Percentiles rank a stretch among this genome's conserved stretches.
These are phyloP conservation scores for Penicillium chermesinum DNA, from an alignment of 495 filamentous ascomycete genomes.

Conservation along the genomic window DNA sequence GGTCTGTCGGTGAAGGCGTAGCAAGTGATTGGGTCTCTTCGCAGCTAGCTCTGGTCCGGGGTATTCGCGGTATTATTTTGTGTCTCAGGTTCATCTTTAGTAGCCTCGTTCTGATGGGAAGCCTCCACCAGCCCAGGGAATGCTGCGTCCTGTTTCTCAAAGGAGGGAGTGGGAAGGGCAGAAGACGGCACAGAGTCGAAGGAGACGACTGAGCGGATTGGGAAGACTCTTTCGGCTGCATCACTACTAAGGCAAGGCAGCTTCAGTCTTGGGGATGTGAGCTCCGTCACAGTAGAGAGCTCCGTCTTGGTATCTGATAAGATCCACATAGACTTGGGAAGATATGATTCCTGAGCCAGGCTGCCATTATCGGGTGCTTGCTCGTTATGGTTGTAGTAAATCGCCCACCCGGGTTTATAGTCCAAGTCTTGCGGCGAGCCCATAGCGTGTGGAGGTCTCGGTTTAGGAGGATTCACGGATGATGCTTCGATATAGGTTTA, in stretches of 20 bases:
- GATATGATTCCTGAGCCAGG: constrained; percentile 7
- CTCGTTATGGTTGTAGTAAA: not conserved
- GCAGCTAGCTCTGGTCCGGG: not conserved
- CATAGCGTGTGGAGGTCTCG: too few species aligned
- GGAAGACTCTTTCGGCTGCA: constrained; percentile 21
- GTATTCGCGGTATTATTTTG: not conserved
- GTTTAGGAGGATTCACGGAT: too few species aligned
- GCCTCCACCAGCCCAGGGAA: constrained; percentile 16
- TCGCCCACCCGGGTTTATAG: not conserved
- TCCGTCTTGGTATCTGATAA: constrained; percentile 22
- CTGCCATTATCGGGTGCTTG: constrained; percentile 1
- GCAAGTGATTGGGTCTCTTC: not conserved
- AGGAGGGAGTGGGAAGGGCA: constrained; percentile 18
- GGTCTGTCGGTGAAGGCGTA: constrained; percentile 1
- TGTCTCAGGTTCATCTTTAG: not conserved
- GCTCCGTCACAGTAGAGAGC: constrained; percentile 14
- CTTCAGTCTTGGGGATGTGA: constrained; percentile 14
- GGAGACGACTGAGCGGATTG: constrained; percentile 21
- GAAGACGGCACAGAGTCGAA: constrained; percentile 24
- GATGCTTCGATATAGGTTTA: too few species aligned
- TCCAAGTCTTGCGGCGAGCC: not conserved
- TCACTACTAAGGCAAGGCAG: constrained; percentile 20
- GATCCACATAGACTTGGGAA: constrained; percentile 21
- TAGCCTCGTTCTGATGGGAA: not conserved
- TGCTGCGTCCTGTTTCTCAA: constrained; percentile 19